Evolutionary conservation across 768 basidiomycete genomes (phyloP).

Genomic region (Daedalea quercina): DNA sequence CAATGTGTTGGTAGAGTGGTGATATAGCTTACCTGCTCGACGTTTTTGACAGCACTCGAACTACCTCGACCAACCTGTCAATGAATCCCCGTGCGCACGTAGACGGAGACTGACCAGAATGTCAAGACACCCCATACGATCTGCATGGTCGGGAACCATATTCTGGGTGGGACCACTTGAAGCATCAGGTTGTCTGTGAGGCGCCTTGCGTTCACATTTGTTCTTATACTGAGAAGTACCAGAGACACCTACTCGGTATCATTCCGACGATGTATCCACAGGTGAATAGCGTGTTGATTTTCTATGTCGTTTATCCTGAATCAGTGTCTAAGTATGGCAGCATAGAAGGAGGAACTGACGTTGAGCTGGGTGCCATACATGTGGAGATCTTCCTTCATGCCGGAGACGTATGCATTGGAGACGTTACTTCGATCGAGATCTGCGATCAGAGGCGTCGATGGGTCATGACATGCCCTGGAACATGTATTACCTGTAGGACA

Average conservation of each 20-base stretch:
- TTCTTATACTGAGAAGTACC: not conserved
- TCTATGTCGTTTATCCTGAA: constrained; percentile 22
- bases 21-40: constrained; percentile 40
- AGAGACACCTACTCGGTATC: constrained; percentile 47
- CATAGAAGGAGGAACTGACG: constrained; percentile 23
- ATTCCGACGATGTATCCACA: constrained; percentile 73
- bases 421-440: constrained; percentile 67
- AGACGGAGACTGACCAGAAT: constrained; percentile 42
- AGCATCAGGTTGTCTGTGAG: constrained; percentile 56
- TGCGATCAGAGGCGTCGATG: constrained; percentile 16
- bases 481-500: constrained; percentile 7
- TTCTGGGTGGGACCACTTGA: constrained; percentile 52
- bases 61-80: constrained; percentile 22
- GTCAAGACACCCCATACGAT: constrained; percentile 62
- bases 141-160: constrained; percentile 64
- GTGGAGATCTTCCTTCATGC: constrained; percentile 66
- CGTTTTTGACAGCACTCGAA: constrained; percentile 47
- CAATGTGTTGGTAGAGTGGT: too few relatives aligned
- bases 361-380: constrained; percentile 64
- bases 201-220: too few relatives aligned
- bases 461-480: not conserved
- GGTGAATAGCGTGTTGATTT: constrained; percentile 66
- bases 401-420: constrained; percentile 71
- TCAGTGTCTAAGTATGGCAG: not conserved
- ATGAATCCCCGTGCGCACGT: too few relatives aligned